Evolutionary conservation across 2,329 filamentous ascomycete genomes (phyloP), one percentile per base, ranked within the genome.

Genomic region (Tricladium varicosporioides): DNA sequence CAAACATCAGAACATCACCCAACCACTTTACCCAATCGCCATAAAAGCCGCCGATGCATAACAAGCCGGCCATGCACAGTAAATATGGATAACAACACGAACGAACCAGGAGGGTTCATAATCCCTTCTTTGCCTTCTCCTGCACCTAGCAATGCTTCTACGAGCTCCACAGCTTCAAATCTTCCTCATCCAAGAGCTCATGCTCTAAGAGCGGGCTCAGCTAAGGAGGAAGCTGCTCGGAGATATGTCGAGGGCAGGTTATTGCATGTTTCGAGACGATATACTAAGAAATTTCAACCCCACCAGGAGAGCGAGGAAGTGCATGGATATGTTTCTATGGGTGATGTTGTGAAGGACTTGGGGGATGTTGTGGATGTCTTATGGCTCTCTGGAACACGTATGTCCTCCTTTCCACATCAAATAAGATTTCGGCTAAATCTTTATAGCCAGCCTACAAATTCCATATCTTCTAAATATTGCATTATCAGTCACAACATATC

Each of bases 341-440:
- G 47, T 44, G 64, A 70, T 67, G 81, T 91, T 4, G 90, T 84
- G 53, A 82, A 77, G 56, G 91, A 96, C 67, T 72, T 96, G 0
- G 88, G 92, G 55, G 79, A 80, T 5, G 70, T 96, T 11, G 75
- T 96, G 14, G 88, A 95, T 71, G 81, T 95, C 7, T 74, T 96
- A 5, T 97, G 93, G 93, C 81, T 91, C 18, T 91, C 87, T 31
- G 91, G 89, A 9, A 96, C 92, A 18, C 91, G 91, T 92, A 78
- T 70, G 89, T 79, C 8, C 10, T 44, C 31, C 44, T 8, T 16
- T 44, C 8, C 48, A 13, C 18, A 11, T 56, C 15, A 18, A 16
- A 33, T 22, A 16, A 5, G 10, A 43, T 44, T 49, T 31, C 9
- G 36, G 46, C 46, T 10, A 47, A 10, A 46, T 36, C 18, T n/a